Percentiles rank a stretch among this genome's conserved stretches.
These are phyloP conservation scores for Periconia digitata DNA, from an alignment of 2,329 filamentous ascomycete species.

Conservation along the genomic window DNA sequence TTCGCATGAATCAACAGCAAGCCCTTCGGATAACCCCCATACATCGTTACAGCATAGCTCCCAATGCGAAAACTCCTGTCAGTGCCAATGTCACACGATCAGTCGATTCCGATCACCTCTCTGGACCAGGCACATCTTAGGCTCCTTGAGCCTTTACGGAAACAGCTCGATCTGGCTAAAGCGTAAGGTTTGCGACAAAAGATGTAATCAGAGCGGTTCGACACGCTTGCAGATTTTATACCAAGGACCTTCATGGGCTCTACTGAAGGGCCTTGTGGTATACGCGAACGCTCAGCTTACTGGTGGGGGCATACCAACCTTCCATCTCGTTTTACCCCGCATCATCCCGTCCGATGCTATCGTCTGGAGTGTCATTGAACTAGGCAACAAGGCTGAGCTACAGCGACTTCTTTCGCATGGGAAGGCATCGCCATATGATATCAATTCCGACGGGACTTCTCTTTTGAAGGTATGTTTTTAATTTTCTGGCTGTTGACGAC, in stretches of 20 bases:
- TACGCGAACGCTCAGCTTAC: conserved; percentile 3
- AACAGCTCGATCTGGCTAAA: conserved; percentile 2
- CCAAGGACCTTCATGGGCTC: conserved; percentile 5
- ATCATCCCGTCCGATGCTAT: conserved; percentile 4
- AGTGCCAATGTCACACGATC: conserved; percentile 5
- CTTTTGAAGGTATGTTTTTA: neutral
- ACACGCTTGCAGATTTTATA: conserved; percentile 5
- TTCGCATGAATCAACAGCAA: neutral
- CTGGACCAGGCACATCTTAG: conserved; percentile 4
- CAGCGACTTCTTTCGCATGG: neutral
- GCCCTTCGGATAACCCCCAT: no score
- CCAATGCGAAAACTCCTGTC: conserved; percentile 6
- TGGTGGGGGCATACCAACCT: neutral
- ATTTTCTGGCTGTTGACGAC: neutral
- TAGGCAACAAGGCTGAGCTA: conserved; percentile 6
- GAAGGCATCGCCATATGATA: conserved; percentile 2
- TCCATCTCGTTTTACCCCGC: conserved; percentile 4
- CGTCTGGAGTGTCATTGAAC: conserved; percentile 9
- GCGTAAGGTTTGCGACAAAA: conserved; percentile 6
- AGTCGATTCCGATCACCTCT: neutral
- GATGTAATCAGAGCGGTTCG: conserved; percentile 2
- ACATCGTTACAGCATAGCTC: neutral
- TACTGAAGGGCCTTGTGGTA: conserved; percentile 4
- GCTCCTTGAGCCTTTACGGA: conserved; percentile 4
- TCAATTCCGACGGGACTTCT: neutral